Evolutionary conservation across 192 early-diverging fungal genomes (phyloP).

Genomic region (Chytriomyces sp.): DNA sequence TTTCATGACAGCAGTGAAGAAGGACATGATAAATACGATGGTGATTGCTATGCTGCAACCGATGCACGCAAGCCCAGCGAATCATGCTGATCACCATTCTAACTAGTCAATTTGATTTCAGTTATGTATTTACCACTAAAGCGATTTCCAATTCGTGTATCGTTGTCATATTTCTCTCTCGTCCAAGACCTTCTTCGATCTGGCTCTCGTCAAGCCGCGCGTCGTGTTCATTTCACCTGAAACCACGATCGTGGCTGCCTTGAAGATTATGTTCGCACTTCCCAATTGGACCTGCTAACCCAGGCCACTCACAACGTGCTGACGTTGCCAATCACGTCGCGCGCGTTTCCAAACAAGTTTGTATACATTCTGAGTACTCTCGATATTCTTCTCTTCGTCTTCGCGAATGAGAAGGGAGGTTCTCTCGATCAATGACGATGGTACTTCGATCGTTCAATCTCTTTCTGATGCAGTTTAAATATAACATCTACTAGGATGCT

Average conservation of each 20-base stretch:
- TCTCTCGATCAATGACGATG: conserved; percentile 31
- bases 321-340: conserved; percentile 60
- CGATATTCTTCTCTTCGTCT: conserved; percentile 49
- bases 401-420: conserved; percentile 1
- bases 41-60: no score
- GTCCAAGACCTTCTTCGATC: conserved; percentile 27
- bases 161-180: no score
- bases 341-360: conserved; percentile 36
- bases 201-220: conserved; percentile 15
- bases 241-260: conserved; percentile 51
- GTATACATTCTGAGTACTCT: conserved; percentile 57
- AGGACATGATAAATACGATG: no score
- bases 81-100: no score
- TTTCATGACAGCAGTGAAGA: no score
- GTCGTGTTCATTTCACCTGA: conserved; percentile 41
- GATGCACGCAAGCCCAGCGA: no score
- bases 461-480: no score
- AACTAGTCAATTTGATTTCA: no score
- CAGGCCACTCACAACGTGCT: conserved; percentile 49
- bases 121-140: no score
- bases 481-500: conserved; percentile 15
- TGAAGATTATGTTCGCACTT: conserved; percentile 52
- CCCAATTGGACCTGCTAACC: no score
- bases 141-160: no score
- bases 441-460: no score